Evolutionary conservation across 176 grass and related monocot genomes (phyloP), one percentile per base, ranked within the genome.

Genomic region (Thalia dealbata): DNA sequence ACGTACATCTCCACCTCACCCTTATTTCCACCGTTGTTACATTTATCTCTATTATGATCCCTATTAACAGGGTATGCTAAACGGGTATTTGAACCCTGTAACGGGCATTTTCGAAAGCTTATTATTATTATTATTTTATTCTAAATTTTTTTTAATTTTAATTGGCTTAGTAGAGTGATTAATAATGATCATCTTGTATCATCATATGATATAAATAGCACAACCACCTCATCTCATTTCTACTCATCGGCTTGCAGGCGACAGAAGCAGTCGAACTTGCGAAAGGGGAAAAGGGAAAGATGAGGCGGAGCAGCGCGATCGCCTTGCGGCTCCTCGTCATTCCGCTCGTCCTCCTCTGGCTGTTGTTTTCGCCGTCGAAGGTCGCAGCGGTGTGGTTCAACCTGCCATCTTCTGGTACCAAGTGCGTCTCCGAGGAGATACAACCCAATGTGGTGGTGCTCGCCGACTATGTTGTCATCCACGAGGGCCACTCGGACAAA

Each of bases 381-480:
- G 87, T 81, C 8, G 82, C 71, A 16, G 91, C 85, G 18, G 58
- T 96, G 27, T 96, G 91, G 91, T 71, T 96, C 26, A 85, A 96
- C 70, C 79, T 96, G 66, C 24, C 78, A 3, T 75, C 82, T 48
- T 77, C 83, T 14, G 85, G 75, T 42, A 68, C 80, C 18, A 91
- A 96, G 67, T 96, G 88, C 76, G 69, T 91, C 30, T 85, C 82
- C 61, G 88, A 96, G 85, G 88, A 96, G 80, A 96, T 96, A 79
- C 85, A 85, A 42, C 75, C 80, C 30, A 96, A 96, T 50, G 78
- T 91, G 42, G 85, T 91, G 79, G 75, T 96, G 63, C 83, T 96
- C 27, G 88, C 74, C 64, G 88, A 96, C 71, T 96, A 96, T 80
- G 66, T 78, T 46, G 78, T 96, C 73, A 61, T 88, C 58, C 81